These are phyloP conservation scores for Colletotrichum sp. DNA, from an alignment of 2,329 filamentous ascomycete genomes.

Conservation along the genomic window DNA sequence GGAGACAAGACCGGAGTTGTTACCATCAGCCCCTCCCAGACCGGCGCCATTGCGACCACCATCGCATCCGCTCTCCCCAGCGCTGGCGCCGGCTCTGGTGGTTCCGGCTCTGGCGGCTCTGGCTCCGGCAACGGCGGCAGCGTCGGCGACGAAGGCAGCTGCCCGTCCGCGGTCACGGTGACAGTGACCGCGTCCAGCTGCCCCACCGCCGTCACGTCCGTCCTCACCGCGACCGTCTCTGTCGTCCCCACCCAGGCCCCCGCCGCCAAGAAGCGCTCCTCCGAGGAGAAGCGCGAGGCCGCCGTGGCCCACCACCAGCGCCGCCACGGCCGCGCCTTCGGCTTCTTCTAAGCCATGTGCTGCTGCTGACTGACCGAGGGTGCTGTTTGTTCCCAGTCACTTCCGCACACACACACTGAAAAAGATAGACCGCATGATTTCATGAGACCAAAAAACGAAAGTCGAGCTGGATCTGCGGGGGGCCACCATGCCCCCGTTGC, in stretches of 20 bases:
- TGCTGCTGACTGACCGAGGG: no score
- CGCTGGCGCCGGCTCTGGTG: background rate
- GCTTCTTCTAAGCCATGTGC: background rate
- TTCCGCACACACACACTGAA: background rate
- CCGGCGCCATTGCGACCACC: constrained; percentile 1
- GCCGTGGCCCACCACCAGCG: background rate
- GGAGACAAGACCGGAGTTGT: background rate
- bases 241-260: background rate
- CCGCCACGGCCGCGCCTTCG: background rate
- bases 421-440: background rate
- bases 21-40: constrained; percentile 16
- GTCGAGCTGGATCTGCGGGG: background rate
- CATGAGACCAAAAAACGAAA: background rate
- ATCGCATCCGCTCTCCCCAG: constrained; percentile 5
- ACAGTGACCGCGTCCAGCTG: constrained; percentile 1
- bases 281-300: background rate
- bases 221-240: constrained; percentile 21
- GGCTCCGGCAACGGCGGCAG: background rate
- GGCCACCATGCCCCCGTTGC: background rate
- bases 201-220: constrained; percentile 1
- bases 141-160: background rate
- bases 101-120: background rate
- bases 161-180: constrained; percentile 17
- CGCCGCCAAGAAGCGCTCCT: background rate
- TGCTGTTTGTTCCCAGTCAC: no score